Evolutionary conservation across 176 grass and related monocot genomes (phyloP).

Genomic region (Eragrostis nindensis): DNA sequence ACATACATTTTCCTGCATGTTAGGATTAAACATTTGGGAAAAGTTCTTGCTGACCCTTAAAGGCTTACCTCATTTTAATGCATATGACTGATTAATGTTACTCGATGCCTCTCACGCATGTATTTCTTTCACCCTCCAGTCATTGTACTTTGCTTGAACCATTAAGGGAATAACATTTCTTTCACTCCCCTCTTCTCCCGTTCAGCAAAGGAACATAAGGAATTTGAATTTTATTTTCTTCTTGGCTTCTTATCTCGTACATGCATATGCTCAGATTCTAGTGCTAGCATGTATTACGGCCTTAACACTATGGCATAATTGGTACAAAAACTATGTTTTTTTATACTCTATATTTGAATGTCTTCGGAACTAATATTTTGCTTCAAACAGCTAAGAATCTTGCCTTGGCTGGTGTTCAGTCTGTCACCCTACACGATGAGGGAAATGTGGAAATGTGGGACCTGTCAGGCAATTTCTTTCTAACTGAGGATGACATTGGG

Average conservation of each 20-base stretch:
- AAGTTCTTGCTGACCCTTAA: background rate
- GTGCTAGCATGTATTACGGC: constrained; percentile 17
- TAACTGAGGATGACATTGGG: constrained; percentile 77
- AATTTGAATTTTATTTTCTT: constrained; percentile 2
- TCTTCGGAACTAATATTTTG: constrained; percentile 36
- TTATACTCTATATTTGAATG: background rate
- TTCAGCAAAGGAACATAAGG: background rate
- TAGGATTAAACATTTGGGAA: background rate
- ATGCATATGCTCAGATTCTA: constrained; percentile 15
- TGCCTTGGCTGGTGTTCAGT: constrained; percentile 77
- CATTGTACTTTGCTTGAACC: background rate
- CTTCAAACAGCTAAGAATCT: constrained; percentile 83
- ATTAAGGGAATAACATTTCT: background rate
- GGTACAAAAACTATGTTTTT: background rate
- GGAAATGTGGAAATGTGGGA: constrained; percentile 74
- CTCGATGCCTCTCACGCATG: background rate
- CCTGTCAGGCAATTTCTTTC: constrained; percentile 75
- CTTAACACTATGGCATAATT: background rate
- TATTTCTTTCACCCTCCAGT: background rate
- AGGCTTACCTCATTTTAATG: constrained; percentile 2
- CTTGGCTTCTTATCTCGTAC: background rate
- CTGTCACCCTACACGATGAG: constrained; percentile 73
- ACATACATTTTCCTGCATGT: constrained; percentile 17
- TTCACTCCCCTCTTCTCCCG: background rate
- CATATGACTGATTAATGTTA: background rate